phyloP scores from a whole-genome alignment of 257 asterid species.

The Cinchona pubescens region DNA sequence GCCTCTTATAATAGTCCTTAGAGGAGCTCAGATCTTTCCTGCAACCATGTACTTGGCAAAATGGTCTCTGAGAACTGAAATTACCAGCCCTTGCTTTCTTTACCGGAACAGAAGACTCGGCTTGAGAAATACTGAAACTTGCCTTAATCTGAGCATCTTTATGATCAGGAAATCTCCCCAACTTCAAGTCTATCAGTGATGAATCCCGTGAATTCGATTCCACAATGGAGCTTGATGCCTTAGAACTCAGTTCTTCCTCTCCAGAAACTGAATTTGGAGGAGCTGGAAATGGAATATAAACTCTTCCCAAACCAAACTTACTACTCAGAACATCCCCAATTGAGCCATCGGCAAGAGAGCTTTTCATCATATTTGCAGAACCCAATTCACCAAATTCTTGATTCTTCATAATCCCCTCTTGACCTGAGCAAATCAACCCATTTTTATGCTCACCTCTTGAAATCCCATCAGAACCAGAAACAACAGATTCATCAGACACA shows the following conservation, averaged over 20 bases:
- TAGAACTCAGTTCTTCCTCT: conserved; percentile 33
- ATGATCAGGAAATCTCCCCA: conserved; percentile 39
- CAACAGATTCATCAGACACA: conserved; percentile 24
- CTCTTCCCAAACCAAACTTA: conserved; percentile 15
- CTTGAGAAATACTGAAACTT: conserved; percentile 16
- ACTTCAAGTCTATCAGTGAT: conserved; percentile 38
- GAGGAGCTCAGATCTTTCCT: conserved; percentile 40
- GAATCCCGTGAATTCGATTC: conserved; percentile 28
- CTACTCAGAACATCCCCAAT: conserved; percentile 23
- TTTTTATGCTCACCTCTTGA: conserved; percentile 13
- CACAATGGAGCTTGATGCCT: conserved; percentile 28
- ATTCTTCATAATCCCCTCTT: conserved; percentile 13
- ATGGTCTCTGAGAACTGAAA: conserved; percentile 28
- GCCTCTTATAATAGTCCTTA: conserved; percentile 48
- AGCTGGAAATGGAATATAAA: conserved; percentile 5
- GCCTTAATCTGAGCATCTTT: conserved; percentile 18
- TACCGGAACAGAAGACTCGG: conserved; percentile 25
- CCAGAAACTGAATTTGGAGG: conserved; percentile 16
- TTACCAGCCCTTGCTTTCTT: conserved; percentile 38
- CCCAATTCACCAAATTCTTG: conserved; percentile 27
- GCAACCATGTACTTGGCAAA: conserved; percentile 48
- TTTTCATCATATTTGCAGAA: conserved; percentile 22
- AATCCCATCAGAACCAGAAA: conserved; percentile 23
- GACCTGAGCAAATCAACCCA: conserved; percentile 23
- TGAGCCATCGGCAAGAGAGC: conserved; percentile 21